phyloP scores from a whole-genome alignment of 805 yeast genomes.

The Metschnikowia lunata region DNA sequence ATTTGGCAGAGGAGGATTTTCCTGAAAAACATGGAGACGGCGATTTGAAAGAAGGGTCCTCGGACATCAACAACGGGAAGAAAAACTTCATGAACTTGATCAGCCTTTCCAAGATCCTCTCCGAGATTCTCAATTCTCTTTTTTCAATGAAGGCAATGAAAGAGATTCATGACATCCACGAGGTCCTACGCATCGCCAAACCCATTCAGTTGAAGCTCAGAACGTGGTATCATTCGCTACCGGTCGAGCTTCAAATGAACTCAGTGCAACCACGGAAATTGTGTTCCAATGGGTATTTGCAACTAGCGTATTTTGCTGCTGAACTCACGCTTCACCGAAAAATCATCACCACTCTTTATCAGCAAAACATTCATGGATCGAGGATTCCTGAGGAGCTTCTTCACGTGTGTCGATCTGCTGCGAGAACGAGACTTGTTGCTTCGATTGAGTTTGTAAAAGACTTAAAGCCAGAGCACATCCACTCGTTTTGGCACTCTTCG shows the following conservation, averaged over 20 bases:
- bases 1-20: conserved; percentile 69
- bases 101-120: conserved; percentile 59
- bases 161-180: conserved; percentile 54
- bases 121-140: conserved; percentile 67
- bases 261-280: conserved; percentile 56
- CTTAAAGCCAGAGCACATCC: conserved; percentile 76
- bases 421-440: conserved; percentile 73
- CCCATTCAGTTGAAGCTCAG: conserved; percentile 70
- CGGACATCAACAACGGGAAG: conserved; percentile 69
- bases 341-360: conserved; percentile 53
- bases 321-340: conserved; percentile 83
- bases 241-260: conserved; percentile 59
- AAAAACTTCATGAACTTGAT: conserved; percentile 64
- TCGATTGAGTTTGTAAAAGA: conserved; percentile 76
- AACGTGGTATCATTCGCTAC: conserved; percentile 74
- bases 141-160: conserved; percentile 66
- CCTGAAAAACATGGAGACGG: conserved; percentile 63
- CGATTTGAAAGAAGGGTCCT: conserved; percentile 51
- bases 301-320: conserved; percentile 82
- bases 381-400: conserved; percentile 35
- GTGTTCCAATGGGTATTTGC: conserved; percentile 73
- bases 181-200: conserved; percentile 71
- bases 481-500: conserved; percentile 86
- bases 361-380: conserved; percentile 30
- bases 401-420: conserved; percentile 77